Evolutionary conservation across 1,284 basidiomycete species (phyloP).

Genomic region (Sparassis latifolia): DNA sequence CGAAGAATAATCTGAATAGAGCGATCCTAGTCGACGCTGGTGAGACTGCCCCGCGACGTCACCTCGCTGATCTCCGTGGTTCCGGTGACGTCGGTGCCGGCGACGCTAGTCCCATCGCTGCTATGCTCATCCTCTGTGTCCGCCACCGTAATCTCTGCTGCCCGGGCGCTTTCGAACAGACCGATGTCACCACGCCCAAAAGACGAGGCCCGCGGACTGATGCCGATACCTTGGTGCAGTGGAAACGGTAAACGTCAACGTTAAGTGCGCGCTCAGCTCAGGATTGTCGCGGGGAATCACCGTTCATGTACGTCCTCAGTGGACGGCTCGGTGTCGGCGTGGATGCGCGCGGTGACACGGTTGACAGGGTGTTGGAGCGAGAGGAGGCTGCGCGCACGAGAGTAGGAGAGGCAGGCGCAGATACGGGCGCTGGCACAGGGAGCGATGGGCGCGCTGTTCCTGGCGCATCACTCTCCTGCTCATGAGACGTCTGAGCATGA

Average conservation of each 20-base stretch:
- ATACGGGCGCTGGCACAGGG: neutral
- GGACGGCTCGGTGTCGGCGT: constrained; percentile 24
- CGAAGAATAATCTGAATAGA: too few species aligned
- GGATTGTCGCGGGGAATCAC: constrained; percentile 23
- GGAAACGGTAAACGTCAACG: constrained; percentile 3
- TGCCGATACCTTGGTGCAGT: constrained; percentile 18
- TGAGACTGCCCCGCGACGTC: constrained; percentile 46
- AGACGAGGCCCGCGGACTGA: constrained; percentile 24
- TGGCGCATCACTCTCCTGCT: too few species aligned
- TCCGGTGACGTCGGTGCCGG: constrained; percentile 32
- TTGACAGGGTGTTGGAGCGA: neutral
- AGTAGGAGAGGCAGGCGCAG: constrained; percentile 5
- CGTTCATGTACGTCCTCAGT: constrained; percentile 24
- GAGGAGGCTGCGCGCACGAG: constrained; percentile 15
- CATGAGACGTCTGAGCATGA: too few species aligned
- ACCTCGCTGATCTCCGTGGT: constrained; percentile 26
- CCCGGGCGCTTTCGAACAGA: constrained; percentile 7
- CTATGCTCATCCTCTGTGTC: constrained; percentile 23
- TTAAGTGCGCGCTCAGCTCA: constrained; percentile 16
- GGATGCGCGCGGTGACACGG: constrained; percentile 11
- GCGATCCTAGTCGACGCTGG: constrained; percentile 44
- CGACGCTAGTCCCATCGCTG: constrained; percentile 31
- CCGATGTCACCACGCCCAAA: constrained; percentile 14
- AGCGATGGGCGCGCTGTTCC: too few species aligned
- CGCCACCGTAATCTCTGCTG: constrained; percentile 15